Evolutionary conservation across 2,329 filamentous ascomycete genomes (phyloP).

Genomic region (Conoideocrella luteorostrata): DNA sequence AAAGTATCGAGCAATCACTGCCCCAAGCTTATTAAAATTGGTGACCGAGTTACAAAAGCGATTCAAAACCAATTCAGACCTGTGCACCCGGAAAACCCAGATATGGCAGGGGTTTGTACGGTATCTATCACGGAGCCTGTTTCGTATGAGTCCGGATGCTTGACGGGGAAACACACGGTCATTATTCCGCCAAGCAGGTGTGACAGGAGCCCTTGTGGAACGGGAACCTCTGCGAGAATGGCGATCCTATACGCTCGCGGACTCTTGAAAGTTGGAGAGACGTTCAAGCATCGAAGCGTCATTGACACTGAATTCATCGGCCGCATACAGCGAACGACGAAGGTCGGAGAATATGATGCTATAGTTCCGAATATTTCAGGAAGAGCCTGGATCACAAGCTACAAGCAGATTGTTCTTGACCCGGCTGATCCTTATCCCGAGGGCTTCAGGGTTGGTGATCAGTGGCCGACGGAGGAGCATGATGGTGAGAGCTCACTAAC

Average conservation of each 20-base stretch:
- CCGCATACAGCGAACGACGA: conserved; percentile 29
- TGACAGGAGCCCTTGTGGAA: conserved; percentile 40
- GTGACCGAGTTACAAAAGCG: conserved; percentile 34
- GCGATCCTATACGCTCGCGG: conserved; percentile 36
- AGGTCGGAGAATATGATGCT: conserved; percentile 31
- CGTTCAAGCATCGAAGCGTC: conserved; percentile 33
- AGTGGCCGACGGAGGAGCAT: conserved; percentile 2
- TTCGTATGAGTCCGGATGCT: conserved; percentile 14
- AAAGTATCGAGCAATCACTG: conserved; percentile 25
- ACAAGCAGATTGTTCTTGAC: conserved; percentile 36
- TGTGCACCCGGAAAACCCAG: conserved; percentile 35
- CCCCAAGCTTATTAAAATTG: conserved; percentile 31
- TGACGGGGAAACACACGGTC: conserved; percentile 31
- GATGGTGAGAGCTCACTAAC: too few relatives aligned
- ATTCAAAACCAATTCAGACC: conserved; percentile 28
- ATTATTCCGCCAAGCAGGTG: conserved; percentile 39
- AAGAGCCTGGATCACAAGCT: conserved; percentile 38
- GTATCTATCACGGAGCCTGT: conserved; percentile 33
- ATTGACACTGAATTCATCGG: conserved; percentile 36
- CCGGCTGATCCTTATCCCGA: conserved; percentile 36
- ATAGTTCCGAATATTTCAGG: conserved; percentile 35
- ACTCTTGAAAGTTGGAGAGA: conserved; percentile 27
- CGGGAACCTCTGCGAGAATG: conserved; percentile 36
- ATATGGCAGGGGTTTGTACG: conserved; percentile 31
- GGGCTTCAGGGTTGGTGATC: conserved; percentile 19